phyloP scores from a whole-genome alignment of 2,329 filamentous ascomycete genomes.

The Dothiorella sarmentorum region DNA sequence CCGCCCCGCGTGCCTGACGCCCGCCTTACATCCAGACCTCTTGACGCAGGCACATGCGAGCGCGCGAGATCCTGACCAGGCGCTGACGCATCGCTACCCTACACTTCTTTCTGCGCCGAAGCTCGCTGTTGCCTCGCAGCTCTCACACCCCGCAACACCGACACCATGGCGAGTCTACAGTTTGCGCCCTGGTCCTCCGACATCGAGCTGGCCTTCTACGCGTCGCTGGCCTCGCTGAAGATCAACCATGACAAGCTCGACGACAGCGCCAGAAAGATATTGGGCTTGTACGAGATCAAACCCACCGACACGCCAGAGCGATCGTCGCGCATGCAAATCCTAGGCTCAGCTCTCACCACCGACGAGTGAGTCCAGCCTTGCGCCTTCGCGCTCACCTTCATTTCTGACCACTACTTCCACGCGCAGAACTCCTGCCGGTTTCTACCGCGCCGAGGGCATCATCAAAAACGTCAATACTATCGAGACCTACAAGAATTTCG shows the following conservation, averaged over 20 bases:
- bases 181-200: slow-evolving; percentile 91
- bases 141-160: not conserved
- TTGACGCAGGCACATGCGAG: slow-evolving; percentile 17
- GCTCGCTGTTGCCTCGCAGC: not conserved
- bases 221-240: slow-evolving; percentile 85
- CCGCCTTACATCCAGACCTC: not conserved
- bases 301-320: slow-evolving; percentile 66
- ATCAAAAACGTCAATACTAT: slow-evolving; percentile 96
- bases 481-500: slow-evolving; percentile 82
- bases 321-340: slow-evolving; percentile 85
- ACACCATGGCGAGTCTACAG: slow-evolving; percentile 50
- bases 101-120: not conserved
- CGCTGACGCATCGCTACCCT: slow-evolving; percentile 8
- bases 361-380: slow-evolving; percentile 64
- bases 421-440: slow-evolving; percentile 54
- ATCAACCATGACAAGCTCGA: slow-evolving; percentile 97
- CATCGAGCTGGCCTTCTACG: slow-evolving; percentile 94
- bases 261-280: slow-evolving; percentile 80
- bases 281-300: slow-evolving; percentile 86
- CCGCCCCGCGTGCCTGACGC: not conserved
- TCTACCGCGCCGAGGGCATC: slow-evolving; percentile 82
- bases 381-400: not conserved
- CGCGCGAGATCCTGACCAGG: slow-evolving; percentile 6
- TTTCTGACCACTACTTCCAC: not conserved
- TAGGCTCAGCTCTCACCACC: slow-evolving; percentile 79